Conservation (phyloP, 176 grass and related monocot genomes). For the Guadua angustifolia region DNA sequence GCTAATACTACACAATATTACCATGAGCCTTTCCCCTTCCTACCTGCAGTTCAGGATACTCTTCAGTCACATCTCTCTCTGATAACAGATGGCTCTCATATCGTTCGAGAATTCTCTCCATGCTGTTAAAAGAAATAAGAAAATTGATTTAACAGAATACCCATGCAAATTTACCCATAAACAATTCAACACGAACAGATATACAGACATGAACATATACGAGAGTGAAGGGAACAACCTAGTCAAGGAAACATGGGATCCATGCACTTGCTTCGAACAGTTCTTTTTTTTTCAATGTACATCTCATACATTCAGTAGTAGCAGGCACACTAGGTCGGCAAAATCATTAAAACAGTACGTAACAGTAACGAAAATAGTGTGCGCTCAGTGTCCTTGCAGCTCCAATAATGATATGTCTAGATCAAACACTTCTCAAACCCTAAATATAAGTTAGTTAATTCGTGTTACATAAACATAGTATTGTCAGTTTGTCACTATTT, state of each 20-base stretch:
- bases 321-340: too few relatives aligned
- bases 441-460: too few relatives aligned
- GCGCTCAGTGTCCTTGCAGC: neutral
- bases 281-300: too few relatives aligned
- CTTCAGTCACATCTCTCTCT: slow-evolving; percentile 22
- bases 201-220: too few relatives aligned
- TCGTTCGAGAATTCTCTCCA: slow-evolving; percentile 52
- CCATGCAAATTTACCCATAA: neutral
- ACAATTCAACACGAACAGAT: neutral
- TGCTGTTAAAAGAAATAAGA: slow-evolving; percentile 29
- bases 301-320: too few relatives aligned
- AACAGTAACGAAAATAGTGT: neutral
- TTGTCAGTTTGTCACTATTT: neutral
- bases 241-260: too few relatives aligned
- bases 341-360: too few relatives aligned
- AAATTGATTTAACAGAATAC: neutral
- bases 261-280: too few relatives aligned
- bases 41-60: slow-evolving; percentile 17
- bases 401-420: neutral
- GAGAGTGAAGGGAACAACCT: too few relatives aligned
- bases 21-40: neutral
- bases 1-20: neutral
- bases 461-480: too few relatives aligned
- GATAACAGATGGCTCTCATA: slow-evolving; percentile 40
- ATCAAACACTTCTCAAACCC: neutral